Evolutionary conservation across 495 filamentous ascomycete species (phyloP), one percentile per base, ranked within the genome.

Genomic region (Penicillium canescens): DNA sequence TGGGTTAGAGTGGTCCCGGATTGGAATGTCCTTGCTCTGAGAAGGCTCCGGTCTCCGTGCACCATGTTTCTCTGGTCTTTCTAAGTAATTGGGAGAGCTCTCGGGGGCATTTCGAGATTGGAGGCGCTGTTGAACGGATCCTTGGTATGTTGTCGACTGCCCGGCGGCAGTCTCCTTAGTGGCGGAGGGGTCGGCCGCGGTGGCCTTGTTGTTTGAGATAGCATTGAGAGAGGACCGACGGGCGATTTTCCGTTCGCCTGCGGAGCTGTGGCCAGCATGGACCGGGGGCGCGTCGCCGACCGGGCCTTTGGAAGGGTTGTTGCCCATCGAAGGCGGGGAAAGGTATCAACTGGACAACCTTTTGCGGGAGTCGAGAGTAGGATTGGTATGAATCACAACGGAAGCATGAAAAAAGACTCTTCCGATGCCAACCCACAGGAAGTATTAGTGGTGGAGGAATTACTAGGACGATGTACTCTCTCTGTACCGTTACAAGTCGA

Each of bases 261-360:
- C 23, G 23, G 67, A 59, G 44, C 55, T 59, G 44, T 59, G 59
- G 36, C 54, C 51, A 37, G 61, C 39, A 47, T 72, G 62, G 53
- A 51, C 60, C 33, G 66, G 53, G 51, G 67, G 67, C 50, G 52
- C 61, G 41, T 75, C 72, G 59, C 67, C 69, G 59, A 61, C 55
- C 41, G 71, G 68, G 61, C 72, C 67, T 62, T 78, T 78, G 48
- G 75, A 78, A 65, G 75, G 75, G 63, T 72, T 78, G 65, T 78
- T 78, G 54, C 75, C 75, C 75, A 78, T 78, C 52, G 65, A 64
- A 66, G 65, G 66, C 54, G 67, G 61, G 61, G 64, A 42, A 63
- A 62, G 54, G 47, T 46, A 36, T 16, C 40, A 28, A 24, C 42
- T 43, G 48, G 47, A 50, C 31, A 49, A 46, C 42, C 40, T 45